Base-by-base conservation (phyloP, 2,329 filamentous ascomycete genomes). In the Madurella mycetomatis region DNA sequence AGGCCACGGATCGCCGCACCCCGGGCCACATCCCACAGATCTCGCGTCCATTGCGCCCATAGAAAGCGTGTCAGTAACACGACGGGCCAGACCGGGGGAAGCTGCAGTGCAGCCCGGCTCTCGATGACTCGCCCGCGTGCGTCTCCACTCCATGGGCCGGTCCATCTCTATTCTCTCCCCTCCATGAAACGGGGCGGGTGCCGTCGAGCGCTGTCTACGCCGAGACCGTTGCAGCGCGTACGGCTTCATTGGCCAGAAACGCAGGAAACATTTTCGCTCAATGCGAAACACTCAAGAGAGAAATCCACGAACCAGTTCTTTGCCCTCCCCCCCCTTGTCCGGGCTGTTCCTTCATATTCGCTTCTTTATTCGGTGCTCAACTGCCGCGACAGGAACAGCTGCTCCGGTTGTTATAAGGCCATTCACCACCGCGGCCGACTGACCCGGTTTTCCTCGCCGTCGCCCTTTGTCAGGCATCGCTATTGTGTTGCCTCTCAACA, bases 161-260 rank as follows among this genome's bases (percentile, higher is more conserved):
- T 25, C 7, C 25, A 25, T 25, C 25, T 25, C 34, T 45, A 19
- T 9, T 41, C 39, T 32, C 37, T 50, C 47, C 41, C 41, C 31
- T 53, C 57, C 39, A 53, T 60, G 59, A 60, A 58, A 60, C 59
- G 19, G 39, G 39, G 25, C 43, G 25, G 49, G 34, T 37, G 45
- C 34, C 12, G 16, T 45, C 44, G 17, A 48, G 47, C 40, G 40
- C 47, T 46, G 34, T 53, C 45, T 41, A 19, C 58, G 60, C 16
- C 53, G 61, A 50, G 51, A 54, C 51, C 31, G 43, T 25, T 42
- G 41, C 43, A 58, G 62, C 63, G 64, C 60, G 58, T 62, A 62
- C 48, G 41, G 58, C 59, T 62, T 62, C 58, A 65, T 66, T 66
- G 64, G 64, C 54, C 57, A 56, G 50, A 60, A 60, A 39, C 19